phyloP scores from a whole-genome alignment of 2,329 filamentous ascomycete species.

The Trichoderma sp. region DNA sequence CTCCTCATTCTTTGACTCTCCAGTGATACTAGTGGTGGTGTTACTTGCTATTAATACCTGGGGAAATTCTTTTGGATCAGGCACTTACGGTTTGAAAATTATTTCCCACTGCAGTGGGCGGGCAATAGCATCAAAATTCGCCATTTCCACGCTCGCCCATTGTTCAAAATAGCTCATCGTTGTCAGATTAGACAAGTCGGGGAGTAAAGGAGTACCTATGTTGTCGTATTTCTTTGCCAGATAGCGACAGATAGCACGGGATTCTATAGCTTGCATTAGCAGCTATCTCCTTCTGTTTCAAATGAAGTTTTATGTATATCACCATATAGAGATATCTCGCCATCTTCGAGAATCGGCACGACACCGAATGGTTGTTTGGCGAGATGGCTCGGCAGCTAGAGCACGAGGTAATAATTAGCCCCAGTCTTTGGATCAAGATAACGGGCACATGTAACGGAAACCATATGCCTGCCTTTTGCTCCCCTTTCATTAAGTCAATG shows the following conservation, averaged over 20 bases:
- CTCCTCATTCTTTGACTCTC: neutral
- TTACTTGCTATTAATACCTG: neutral
- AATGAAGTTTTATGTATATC: neutral
- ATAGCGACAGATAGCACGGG: neutral
- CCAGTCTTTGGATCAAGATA: neutral
- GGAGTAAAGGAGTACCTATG: neutral
- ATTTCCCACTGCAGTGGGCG: neutral
- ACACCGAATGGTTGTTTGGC: neutral
- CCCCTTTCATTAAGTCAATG: neutral
- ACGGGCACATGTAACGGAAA: too few relatives aligned
- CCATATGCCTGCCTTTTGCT: neutral
- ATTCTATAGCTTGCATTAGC: neutral
- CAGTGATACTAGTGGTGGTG: neutral
- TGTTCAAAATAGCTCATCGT: neutral
- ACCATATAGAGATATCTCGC: neutral
- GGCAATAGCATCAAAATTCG: neutral
- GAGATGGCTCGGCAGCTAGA: neutral
- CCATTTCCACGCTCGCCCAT: neutral
- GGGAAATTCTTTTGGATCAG: neutral
- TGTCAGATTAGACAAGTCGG: neutral
- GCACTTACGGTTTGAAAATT: neutral
- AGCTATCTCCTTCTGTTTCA: neutral
- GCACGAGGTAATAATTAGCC: neutral
- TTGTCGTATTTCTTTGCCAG: neutral
- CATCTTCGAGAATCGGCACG: neutral